Conservation (phyloP, 192 early-diverging fungal genomes). For the Podila minutissima region DNA sequence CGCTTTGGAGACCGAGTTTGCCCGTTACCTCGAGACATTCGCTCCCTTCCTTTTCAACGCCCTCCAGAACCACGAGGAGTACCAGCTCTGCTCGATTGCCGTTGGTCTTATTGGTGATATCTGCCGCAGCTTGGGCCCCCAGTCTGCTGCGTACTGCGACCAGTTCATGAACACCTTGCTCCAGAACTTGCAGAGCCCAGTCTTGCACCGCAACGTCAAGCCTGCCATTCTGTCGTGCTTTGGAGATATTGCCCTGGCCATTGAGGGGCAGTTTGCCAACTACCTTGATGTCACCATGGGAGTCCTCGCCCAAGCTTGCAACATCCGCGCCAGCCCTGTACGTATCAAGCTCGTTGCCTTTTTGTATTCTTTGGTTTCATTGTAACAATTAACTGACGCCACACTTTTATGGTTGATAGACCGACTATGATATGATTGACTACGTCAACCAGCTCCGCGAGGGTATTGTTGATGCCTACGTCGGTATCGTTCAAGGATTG, state of each 20-base stretch:
- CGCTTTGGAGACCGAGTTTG: slow-evolving; percentile 88
- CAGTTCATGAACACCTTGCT: slow-evolving; percentile 87
- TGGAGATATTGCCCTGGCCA: slow-evolving; percentile 98
- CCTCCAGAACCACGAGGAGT: slow-evolving; percentile 90
- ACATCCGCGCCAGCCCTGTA: slow-evolving; percentile 65
- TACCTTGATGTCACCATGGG: slow-evolving; percentile 88
- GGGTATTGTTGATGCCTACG: slow-evolving; percentile 94
- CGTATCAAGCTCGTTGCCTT: slow-evolving; percentile 2
- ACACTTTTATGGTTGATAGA: slow-evolving; percentile 21
- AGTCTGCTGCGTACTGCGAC: slow-evolving; percentile 82
- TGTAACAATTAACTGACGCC: background rate
- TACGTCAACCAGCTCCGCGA: slow-evolving; percentile 88
- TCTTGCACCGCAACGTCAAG: slow-evolving; percentile 87
- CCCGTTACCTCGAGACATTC: slow-evolving; percentile 89
- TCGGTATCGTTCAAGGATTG: slow-evolving; percentile 95
- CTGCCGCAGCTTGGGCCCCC: slow-evolving; percentile 84
- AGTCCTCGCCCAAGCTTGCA: slow-evolving; percentile 87
- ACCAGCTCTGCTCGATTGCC: slow-evolving; percentile 92
- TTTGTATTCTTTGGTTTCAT: background rate
- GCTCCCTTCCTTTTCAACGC: slow-evolving; percentile 83
- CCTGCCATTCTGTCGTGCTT: slow-evolving; percentile 95
- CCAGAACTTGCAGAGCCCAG: slow-evolving; percentile 78
- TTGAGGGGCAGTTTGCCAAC: slow-evolving; percentile 84
- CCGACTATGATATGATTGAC: slow-evolving; percentile 85
- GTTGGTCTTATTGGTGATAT: slow-evolving; percentile 98